Percentiles rank a stretch among this genome's conserved stretches.
Evolutionary conservation across 768 basidiomycete genomes (phyloP).

Genomic region (Leucosporidium creatinivorum): DNA sequence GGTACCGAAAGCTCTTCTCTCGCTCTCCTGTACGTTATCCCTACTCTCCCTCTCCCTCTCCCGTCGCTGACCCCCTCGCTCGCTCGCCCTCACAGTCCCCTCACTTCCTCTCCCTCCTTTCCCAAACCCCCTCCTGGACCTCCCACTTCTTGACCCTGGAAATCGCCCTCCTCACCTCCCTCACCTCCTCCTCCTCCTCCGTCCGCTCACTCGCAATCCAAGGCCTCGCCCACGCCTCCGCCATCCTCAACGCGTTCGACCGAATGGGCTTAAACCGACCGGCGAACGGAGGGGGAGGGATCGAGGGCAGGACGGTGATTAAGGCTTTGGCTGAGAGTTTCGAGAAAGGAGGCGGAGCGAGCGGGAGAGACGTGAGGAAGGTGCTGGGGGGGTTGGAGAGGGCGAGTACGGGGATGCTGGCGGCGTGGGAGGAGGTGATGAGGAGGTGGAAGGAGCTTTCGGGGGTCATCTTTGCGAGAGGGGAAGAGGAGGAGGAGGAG

Average conservation of each 20-base stretch:
- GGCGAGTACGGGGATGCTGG: constrained; percentile 52
- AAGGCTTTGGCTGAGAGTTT: too few relatives aligned
- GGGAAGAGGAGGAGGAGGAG: background rate
- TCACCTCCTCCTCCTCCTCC: background rate
- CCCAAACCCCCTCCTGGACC: constrained; percentile 2
- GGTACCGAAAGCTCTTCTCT: background rate
- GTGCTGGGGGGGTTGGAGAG: background rate
- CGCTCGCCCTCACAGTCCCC: background rate
- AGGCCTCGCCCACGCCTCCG: background rate
- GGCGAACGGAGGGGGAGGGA: too few relatives aligned
- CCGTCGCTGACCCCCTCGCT: background rate
- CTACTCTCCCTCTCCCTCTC: background rate
- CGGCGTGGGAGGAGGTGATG: constrained; percentile 77
- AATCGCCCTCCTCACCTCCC: constrained; percentile 1
- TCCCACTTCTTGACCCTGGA: background rate
- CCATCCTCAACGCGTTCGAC: background rate
- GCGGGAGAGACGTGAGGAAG: background rate
- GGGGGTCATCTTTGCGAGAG: constrained; percentile 50
- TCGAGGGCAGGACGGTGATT: too few relatives aligned
- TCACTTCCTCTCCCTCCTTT: background rate
- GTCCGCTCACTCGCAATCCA: background rate
- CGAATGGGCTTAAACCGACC: background rate
- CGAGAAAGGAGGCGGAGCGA: too few relatives aligned
- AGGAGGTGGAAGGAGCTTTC: constrained; percentile 63
- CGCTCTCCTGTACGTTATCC: background rate